Evolutionary conservation across 2,329 filamentous ascomycete species (phyloP).

Genomic region (Colletotrichum truncatum): DNA sequence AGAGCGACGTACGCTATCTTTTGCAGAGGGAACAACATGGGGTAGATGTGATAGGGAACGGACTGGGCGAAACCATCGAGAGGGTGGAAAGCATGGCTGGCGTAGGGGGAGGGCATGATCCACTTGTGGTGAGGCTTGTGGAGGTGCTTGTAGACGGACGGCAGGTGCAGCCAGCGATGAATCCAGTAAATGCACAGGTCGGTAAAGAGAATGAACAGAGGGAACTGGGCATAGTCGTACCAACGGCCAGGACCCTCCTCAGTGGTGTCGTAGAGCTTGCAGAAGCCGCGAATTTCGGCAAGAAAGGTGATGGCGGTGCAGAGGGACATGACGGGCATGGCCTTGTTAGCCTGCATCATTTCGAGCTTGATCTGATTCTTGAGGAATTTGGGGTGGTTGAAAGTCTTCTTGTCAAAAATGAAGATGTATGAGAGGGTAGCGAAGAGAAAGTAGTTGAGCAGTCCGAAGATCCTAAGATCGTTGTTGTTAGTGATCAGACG

Average conservation of each 20-base stretch:
- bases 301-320: constrained; percentile 86
- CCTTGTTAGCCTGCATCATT: constrained; percentile 79
- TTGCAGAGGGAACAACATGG: constrained; percentile 91
- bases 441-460: constrained; percentile 85
- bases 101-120: constrained; percentile 97
- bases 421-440: constrained; percentile 86
- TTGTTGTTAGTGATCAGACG: constrained; percentile 1
- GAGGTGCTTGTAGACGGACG: constrained; percentile 82
- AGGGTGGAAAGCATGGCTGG: constrained; percentile 94
- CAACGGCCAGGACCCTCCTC: constrained; percentile 78
- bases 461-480: constrained; percentile 78
- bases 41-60: constrained; percentile 91
- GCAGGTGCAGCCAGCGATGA: constrained; percentile 86
- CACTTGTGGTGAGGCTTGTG: constrained; percentile 99
- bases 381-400: constrained; percentile 92
- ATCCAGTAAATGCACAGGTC: constrained; percentile 94
- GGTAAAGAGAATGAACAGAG: constrained; percentile 88
- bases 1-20: constrained; percentile 88
- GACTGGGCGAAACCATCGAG: constrained; percentile 90
- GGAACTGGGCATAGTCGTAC: constrained; percentile 87
- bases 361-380: constrained; percentile 92
- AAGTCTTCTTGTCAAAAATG: constrained; percentile 90
- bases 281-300: constrained; percentile 83
- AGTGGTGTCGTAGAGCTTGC: constrained; percentile 85
- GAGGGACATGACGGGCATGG: constrained; percentile 85